These are phyloP conservation scores for Botryotinia globosa DNA, from an alignment of 2,329 filamentous ascomycete species.

Conservation along the genomic window DNA sequence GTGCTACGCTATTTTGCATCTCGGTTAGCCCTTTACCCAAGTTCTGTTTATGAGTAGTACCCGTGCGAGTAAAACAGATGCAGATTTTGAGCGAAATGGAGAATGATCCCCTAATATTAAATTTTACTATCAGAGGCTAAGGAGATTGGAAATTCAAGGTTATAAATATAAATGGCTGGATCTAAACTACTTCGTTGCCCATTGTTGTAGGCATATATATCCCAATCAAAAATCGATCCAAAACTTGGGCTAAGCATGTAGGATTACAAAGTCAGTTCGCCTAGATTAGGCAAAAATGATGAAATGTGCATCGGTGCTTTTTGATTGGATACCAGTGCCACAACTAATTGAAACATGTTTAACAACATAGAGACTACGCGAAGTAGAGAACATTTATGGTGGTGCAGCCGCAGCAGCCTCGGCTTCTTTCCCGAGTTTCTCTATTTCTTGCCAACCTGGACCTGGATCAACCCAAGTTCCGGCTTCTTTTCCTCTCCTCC, in stretches of 20 bases:
- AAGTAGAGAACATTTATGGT: neutral
- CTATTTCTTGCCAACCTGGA: neutral
- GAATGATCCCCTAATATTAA: neutral
- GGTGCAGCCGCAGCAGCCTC: neutral
- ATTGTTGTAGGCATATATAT: neutral
- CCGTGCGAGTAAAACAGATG: neutral
- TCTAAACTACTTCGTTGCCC: neutral
- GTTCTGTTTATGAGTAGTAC: neutral
- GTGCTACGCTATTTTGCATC: neutral
- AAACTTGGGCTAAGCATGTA: neutral
- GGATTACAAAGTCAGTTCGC: neutral
- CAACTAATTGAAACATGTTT: neutral
- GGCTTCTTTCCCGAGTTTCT: neutral
- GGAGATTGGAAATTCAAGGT: neutral
- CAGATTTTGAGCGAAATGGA: neutral
- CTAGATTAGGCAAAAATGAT: neutral
- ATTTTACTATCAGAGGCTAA: neutral
- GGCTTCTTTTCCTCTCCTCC: neutral
- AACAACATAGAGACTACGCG: neutral
- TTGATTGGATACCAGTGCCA: neutral
- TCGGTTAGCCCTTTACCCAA: neutral
- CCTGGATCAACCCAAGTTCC: slow-evolving; percentile 9
- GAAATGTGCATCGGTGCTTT: neutral
- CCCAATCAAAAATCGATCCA: neutral
- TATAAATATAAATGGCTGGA: neutral